A percentile compares a stretch with the other conserved stretches of the same genome.
phyloP scores from a whole-genome alignment of 169 alveolate genomes.

The Eimeria nieschulzi region DNA sequence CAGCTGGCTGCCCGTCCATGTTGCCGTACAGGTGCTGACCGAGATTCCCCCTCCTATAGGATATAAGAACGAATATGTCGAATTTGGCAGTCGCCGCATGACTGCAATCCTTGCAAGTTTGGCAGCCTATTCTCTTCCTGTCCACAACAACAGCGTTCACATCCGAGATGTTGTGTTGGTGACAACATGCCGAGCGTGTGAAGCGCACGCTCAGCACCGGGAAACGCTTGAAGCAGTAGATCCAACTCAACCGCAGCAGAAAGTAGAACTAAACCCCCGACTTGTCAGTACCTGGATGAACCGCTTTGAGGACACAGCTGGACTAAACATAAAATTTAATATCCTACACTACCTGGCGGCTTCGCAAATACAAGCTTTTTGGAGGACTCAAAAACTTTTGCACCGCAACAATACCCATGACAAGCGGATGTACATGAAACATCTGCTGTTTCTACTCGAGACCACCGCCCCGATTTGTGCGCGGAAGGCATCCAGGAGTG shows the following conservation, averaged over 20 bases:
- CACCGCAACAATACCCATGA: conserved; percentile 26
- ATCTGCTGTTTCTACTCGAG: conserved; percentile 53
- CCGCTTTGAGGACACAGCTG: conserved; percentile 39
- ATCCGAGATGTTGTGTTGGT: conserved; percentile 66
- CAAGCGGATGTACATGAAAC: conserved; percentile 46
- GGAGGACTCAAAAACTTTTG: conserved; percentile 48
- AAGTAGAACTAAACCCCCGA: conserved; percentile 67
- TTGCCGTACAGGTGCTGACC: conserved; percentile 36
- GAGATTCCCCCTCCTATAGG: conserved; percentile 62
- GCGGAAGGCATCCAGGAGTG: conserved; percentile 1
- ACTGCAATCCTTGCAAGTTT: conserved; percentile 43
- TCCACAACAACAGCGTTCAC: conserved; percentile 66
- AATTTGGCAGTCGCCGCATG: conserved; percentile 53
- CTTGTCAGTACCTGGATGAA: conserved; percentile 63
- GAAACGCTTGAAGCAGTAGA: conserved; percentile 41
- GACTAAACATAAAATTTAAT: background rate
- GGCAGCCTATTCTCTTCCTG: conserved; percentile 62
- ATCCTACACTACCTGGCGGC: conserved; percentile 67
- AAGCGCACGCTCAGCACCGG: conserved; percentile 72
- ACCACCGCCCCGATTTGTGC: conserved; percentile 49
- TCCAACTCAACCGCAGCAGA: conserved; percentile 28
- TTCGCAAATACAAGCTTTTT: conserved; percentile 43
- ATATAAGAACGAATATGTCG: conserved; percentile 28
- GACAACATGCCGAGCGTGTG: conserved; percentile 71
- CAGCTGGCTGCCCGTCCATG: conserved; percentile 66